Conservation (phyloP, 805 yeast genomes). For the Saccharomycopsis microspora region DNA sequence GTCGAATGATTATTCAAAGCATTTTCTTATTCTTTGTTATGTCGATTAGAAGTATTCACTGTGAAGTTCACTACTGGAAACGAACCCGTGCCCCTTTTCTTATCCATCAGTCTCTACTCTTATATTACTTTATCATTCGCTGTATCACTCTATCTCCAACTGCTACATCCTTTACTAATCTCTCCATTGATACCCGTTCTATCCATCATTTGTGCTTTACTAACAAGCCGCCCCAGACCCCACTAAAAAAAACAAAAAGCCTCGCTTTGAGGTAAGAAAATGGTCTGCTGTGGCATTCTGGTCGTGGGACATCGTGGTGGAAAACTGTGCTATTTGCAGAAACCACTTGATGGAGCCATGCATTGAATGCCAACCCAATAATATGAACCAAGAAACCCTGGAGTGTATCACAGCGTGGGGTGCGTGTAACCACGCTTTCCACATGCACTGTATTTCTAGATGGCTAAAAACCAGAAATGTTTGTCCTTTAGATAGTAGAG, state of each 20-base stretch:
- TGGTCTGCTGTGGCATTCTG: constrained; percentile 99
- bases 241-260: constrained; percentile 29
- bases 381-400: constrained; percentile 45
- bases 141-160: no score
- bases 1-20: no score
- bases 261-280: constrained; percentile 84
- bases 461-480: constrained; percentile 94
- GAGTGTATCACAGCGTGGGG: constrained; percentile 98
- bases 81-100: no score
- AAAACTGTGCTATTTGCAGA: constrained; percentile 96
- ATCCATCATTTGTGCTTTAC: no score
- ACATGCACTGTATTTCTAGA: constrained; percentile 88
- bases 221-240: no score
- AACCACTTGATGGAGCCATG: constrained; percentile 98
- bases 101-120: no score
- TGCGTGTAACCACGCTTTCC: constrained; percentile 95
- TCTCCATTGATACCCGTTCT: no score
- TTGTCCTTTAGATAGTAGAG: constrained; percentile 92
- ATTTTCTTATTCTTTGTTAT: no score
- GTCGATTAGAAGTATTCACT: no score
- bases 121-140: no score
- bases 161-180: no score
- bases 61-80: no score
- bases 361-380: constrained; percentile 88
- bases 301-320: constrained; percentile 97